phyloP scores from a whole-genome alignment of 805 yeast genomes.

The Candida cerambycidarum region DNA sequence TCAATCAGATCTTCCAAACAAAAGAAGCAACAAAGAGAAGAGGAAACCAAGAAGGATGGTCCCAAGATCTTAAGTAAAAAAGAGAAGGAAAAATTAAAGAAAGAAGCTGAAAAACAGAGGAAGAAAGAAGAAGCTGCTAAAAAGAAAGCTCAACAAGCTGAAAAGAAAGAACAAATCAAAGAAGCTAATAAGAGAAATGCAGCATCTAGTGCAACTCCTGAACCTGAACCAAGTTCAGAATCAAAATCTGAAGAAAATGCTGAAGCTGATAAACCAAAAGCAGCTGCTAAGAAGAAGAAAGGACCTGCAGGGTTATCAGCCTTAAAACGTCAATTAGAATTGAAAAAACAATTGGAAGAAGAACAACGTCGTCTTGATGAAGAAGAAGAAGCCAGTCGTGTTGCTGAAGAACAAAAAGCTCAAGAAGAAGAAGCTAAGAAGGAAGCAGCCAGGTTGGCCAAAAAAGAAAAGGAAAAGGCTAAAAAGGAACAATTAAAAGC shows the following conservation, averaged over 20 bases:
- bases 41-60: constrained; percentile 52
- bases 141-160: constrained; percentile 72
- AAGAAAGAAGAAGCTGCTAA: constrained; percentile 88
- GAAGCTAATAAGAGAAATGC: constrained; percentile 47
- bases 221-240: constrained; percentile 25
- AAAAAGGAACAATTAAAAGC: constrained; percentile 91
- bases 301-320: constrained; percentile 91
- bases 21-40: constrained; percentile 59
- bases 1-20: constrained; percentile 80
- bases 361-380: constrained; percentile 73
- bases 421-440: constrained; percentile 65
- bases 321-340: constrained; percentile 82
- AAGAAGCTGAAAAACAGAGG: constrained; percentile 84
- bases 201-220: constrained; percentile 38
- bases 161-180: constrained; percentile 57
- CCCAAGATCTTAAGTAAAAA: constrained; percentile 86
- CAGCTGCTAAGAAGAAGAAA: constrained; percentile 58
- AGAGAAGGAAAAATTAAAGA: constrained; percentile 93
- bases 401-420: constrained; percentile 50
- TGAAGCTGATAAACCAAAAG: constrained; percentile 37
- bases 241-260: constrained; percentile 24
- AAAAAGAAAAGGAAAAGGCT: constrained; percentile 83
- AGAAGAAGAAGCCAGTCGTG: constrained; percentile 53
- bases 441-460: constrained; percentile 59
- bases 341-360: constrained; percentile 85